phyloP scores from a whole-genome alignment of 805 yeast genomes.

The Kregervanrija delftensis region DNA sequence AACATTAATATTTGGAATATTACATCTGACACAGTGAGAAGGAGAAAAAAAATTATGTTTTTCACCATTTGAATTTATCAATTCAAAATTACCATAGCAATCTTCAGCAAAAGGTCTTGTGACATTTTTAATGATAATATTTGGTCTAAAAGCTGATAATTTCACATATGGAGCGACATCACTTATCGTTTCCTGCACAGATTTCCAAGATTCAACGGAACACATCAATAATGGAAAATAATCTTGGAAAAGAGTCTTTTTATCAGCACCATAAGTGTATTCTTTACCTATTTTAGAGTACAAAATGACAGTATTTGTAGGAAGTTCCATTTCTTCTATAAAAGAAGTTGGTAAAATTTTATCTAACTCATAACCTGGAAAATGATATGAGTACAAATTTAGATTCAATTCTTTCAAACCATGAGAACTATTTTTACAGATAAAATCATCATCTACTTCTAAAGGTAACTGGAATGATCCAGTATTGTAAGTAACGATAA shows the following conservation, averaged over 20 bases:
- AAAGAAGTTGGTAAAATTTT: slow-evolving; percentile 16
- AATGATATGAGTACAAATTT: slow-evolving; percentile 15
- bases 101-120: slow-evolving; percentile 22
- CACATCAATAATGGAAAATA: slow-evolving; percentile 24
- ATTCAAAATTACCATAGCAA: slow-evolving; percentile 19
- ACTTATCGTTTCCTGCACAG: slow-evolving; percentile 8
- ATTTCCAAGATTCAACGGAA: slow-evolving; percentile 17
- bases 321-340: slow-evolving; percentile 13
- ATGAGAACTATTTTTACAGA: slow-evolving; percentile 10
- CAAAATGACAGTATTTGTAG: slow-evolving; percentile 16
- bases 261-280: background rate
- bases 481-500: slow-evolving; percentile 16
- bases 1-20: slow-evolving; percentile 22
- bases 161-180: slow-evolving; percentile 11
- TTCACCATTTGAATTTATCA: slow-evolving; percentile 4
- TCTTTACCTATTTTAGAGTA: slow-evolving; percentile 16
- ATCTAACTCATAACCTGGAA: slow-evolving; percentile 19
- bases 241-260: slow-evolving; percentile 23
- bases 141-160: slow-evolving; percentile 23
- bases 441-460: slow-evolving; percentile 13
- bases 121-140: slow-evolving; percentile 17
- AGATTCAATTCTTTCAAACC: slow-evolving; percentile 5
- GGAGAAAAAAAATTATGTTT: slow-evolving; percentile 16
- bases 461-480: slow-evolving; percentile 15
- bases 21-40: slow-evolving; percentile 25